Percentiles rank a stretch among this genome's conserved stretches.
phyloP scores from a whole-genome alignment of 345 rosid genomes.

The Reutealis trisperma region DNA sequence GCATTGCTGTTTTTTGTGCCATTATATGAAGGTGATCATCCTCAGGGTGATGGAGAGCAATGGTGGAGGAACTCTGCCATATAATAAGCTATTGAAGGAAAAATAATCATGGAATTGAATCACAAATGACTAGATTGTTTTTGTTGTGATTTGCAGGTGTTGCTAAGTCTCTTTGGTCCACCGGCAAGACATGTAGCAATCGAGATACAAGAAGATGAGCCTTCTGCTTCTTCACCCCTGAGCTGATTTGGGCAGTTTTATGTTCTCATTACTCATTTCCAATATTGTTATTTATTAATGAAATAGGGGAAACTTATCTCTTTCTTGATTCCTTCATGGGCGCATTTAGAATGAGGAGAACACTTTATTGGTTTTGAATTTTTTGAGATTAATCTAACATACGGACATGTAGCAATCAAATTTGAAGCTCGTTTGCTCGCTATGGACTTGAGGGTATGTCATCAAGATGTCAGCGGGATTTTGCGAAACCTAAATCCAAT shows the following conservation, averaged over 20 bases:
- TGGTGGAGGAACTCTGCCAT: background rate
- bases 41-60: background rate
- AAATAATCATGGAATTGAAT: background rate
- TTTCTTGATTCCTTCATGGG: background rate
- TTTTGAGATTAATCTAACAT: background rate
- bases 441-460: too few species aligned
- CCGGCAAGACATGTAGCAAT: constrained; percentile 41
- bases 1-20: background rate
- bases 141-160: constrained; percentile 54
- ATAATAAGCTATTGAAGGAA: background rate
- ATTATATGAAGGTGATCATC: background rate
- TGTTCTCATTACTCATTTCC: too few species aligned
- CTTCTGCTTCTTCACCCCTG: constrained; percentile 39
- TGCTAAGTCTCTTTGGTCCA: constrained; percentile 78
- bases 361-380: background rate
- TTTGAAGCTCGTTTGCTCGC: too few species aligned
- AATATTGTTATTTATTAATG: too few species aligned
- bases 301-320: too few species aligned
- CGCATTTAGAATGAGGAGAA: background rate
- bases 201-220: constrained; percentile 32
- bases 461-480: too few species aligned
- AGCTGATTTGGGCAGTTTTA: constrained; percentile 27
- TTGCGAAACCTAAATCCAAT: too few species aligned
- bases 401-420: too few species aligned
- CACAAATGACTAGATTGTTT: background rate